These are phyloP conservation scores for Nakazawaea ernobii DNA, from an alignment of 805 yeast genomes.

Conservation along the genomic window DNA sequence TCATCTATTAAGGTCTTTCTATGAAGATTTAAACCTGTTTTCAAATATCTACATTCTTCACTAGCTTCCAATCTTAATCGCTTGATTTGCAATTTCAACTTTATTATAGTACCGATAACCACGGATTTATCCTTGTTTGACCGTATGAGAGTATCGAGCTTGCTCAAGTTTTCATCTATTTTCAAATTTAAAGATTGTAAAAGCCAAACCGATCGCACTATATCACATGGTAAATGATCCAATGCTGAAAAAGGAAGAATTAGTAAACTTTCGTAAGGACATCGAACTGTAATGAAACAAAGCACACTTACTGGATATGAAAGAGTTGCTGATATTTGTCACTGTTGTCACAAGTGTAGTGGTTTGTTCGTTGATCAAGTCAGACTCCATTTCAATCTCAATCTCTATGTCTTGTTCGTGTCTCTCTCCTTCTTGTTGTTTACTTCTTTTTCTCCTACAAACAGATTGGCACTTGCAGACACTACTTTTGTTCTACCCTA, in stretches of 20 bases:
- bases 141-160: conserved; percentile 6
- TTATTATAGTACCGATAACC: conserved; percentile 6
- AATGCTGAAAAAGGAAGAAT: conserved; percentile 13
- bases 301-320: conserved; percentile 22
- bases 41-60: conserved; percentile 21
- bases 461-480: background rate
- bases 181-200: conserved; percentile 25
- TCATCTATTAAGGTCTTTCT: conserved; percentile 20
- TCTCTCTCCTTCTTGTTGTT: background rate
- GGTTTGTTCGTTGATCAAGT: background rate
- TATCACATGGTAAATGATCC: conserved; percentile 34
- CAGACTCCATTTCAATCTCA: background rate
- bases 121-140: background rate
- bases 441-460: background rate
- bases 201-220: conserved; percentile 30
- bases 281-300: background rate
- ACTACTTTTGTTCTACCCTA: background rate
- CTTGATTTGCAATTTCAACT: conserved; percentile 12
- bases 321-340: conserved; percentile 26
- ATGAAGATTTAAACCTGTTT: conserved; percentile 18
- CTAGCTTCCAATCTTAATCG: conserved; percentile 15
- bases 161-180: conserved; percentile 15
- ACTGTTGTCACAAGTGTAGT: conserved; percentile 19
- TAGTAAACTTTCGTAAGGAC: background rate
- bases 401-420: background rate